These are phyloP conservation scores for Ustilaginoidea virens DNA, from an alignment of 2,329 filamentous ascomycete species.

Conservation along the genomic window DNA sequence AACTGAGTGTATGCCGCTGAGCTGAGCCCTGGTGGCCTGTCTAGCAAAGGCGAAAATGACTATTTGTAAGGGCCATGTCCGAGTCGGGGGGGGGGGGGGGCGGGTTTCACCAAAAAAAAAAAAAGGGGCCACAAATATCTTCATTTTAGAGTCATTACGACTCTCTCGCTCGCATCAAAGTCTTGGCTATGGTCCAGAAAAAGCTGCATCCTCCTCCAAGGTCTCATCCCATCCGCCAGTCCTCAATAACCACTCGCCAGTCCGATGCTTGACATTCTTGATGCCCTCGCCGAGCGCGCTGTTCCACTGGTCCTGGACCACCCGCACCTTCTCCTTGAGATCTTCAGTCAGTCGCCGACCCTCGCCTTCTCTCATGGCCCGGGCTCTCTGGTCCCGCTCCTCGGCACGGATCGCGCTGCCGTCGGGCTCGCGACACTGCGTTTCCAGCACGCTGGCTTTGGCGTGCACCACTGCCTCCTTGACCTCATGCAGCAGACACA, in stretches of 20 bases:
- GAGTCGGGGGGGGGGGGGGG: no score
- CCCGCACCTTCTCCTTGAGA: slow-evolving; percentile 80
- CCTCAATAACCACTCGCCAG: slow-evolving; percentile 57
- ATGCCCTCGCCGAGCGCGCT: slow-evolving; percentile 72
- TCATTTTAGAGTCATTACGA: no score
- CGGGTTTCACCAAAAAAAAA: neutral
- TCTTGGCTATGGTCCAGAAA: slow-evolving; percentile 22
- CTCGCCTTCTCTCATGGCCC: slow-evolving; percentile 48
- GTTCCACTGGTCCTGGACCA: slow-evolving; percentile 83
- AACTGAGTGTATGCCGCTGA: no score
- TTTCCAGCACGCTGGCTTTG: slow-evolving; percentile 50
- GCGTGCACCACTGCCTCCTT: slow-evolving; percentile 63
- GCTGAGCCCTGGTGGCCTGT: no score
- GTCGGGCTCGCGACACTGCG: slow-evolving; percentile 34
- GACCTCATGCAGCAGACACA: slow-evolving; percentile 83
- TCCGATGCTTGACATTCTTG: slow-evolving; percentile 54
- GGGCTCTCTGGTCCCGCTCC: slow-evolving; percentile 25
- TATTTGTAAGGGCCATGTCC: no score
- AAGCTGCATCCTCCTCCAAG: slow-evolving; percentile 40
- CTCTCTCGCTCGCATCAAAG: neutral
- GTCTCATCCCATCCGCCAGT: slow-evolving; percentile 83
- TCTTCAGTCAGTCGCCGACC: slow-evolving; percentile 63
- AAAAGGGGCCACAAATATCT: no score
- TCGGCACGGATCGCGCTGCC: slow-evolving; percentile 16
- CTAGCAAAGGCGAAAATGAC: no score